Evolutionary conservation across 495 filamentous ascomycete genomes (phyloP), one percentile per base, ranked within the genome.

Genomic region (Hyaloscypha finlandica): DNA sequence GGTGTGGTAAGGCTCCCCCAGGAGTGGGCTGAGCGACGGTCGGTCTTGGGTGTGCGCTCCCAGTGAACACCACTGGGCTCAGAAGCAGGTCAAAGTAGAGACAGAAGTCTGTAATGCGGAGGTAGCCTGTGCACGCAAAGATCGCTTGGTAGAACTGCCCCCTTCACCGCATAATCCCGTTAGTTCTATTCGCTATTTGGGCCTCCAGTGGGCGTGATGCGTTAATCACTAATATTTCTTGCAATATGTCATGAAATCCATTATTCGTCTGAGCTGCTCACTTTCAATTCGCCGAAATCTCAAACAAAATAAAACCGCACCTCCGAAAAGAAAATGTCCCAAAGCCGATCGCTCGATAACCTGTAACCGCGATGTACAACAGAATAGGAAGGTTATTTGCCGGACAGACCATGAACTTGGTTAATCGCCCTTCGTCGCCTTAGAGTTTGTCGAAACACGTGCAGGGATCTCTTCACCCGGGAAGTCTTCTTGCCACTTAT

Each of bases 321-420:
- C 30, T 42, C 32, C 59, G 25, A 45, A 42, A 48, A 37, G 35
- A 31, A 51, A 62, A 62, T 45, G 14, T 8, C 42, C 59, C 20
- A 29, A 56, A 62, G 20, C 25, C 42, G 20, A 62, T 62, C 29
- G 22, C 59, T 62, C 59, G 59, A 62, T 8, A 62, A 51, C 35
- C 35, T 62, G 59, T 62, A 51, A 22, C 0, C 35, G n/a, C 35
- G n/a, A 62, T 51, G 6, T 31, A 62, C 9, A 45, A 62, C 35
- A 14, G 14, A 51, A 62, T 51, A 62, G 35, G 59, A 51, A 48
- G 51, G n/a, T 42, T 33, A 42, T 42, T 61, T 30, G 4, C 20
- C 37, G 12, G 59, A 61, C n/a, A 61, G 35, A 22, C n/a, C 59
- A 61, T 61, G 32, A 61, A 22, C 1, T 61, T 37, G 16, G 31